Evolutionary conservation across 1,284 basidiomycete genomes (phyloP).

Genomic region (Paramarasmius palmivorus): DNA sequence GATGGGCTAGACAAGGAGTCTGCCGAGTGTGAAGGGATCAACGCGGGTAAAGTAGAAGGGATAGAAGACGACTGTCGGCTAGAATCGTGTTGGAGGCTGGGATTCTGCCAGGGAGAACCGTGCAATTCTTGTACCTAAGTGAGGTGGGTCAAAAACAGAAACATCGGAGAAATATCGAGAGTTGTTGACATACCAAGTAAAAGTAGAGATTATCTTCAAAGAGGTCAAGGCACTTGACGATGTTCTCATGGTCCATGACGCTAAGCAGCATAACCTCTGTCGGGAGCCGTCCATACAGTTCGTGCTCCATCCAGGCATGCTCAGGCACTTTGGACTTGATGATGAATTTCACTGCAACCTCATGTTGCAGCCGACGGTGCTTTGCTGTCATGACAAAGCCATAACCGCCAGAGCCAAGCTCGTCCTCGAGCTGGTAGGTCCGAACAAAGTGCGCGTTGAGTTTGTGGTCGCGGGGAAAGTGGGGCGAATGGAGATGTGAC

Average conservation of each 20-base stretch:
- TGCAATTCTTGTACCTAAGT: slow-evolving; percentile 87
- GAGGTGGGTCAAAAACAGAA: background rate
- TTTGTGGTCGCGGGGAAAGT: slow-evolving; percentile 61
- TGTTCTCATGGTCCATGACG: slow-evolving; percentile 75
- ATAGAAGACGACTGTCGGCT: slow-evolving; percentile 27
- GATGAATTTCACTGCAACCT: slow-evolving; percentile 94
- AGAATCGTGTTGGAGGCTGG: slow-evolving; percentile 25
- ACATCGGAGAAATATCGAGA: slow-evolving; percentile 3
- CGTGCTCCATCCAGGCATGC: slow-evolving; percentile 78
- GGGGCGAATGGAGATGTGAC: slow-evolving; percentile 49
- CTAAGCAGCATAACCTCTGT: slow-evolving; percentile 81
- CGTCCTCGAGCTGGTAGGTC: slow-evolving; percentile 71
- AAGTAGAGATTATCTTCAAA: slow-evolving; percentile 85
- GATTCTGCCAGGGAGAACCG: slow-evolving; percentile 78
- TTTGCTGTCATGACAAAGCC: slow-evolving; percentile 87
- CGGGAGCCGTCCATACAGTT: slow-evolving; percentile 63
- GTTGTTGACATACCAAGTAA: slow-evolving; percentile 67
- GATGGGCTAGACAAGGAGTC: slow-evolving; percentile 32
- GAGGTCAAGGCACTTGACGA: slow-evolving; percentile 81
- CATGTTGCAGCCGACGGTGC: slow-evolving; percentile 52
- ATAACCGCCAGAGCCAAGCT: slow-evolving; percentile 89
- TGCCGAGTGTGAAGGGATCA: slow-evolving; percentile 56
- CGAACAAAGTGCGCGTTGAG: slow-evolving; percentile 69
- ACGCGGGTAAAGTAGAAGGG: slow-evolving; percentile 49
- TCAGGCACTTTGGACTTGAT: slow-evolving; percentile 82